Evolutionary conservation across 495 filamentous ascomycete species (phyloP).

Genomic region (Umbilicaria muhlenbergii): DNA sequence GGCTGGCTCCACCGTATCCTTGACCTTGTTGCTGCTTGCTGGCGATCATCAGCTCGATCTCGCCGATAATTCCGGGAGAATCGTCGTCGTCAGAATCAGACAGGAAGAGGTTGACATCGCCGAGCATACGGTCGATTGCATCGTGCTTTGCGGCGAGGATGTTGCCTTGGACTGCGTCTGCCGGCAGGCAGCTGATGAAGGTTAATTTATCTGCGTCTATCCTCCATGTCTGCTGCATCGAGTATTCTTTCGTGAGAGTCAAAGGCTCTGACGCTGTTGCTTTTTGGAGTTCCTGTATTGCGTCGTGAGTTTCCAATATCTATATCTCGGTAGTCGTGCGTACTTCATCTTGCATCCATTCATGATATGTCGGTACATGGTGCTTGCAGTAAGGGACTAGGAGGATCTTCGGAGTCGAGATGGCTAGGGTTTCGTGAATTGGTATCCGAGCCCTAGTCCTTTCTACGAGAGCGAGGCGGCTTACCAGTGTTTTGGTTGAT

Average conservation of each 20-base stretch:
- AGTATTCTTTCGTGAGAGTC: slow-evolving; percentile 62
- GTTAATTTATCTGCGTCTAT: slow-evolving; percentile 42
- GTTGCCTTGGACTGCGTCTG: slow-evolving; percentile 5
- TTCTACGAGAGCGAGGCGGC: background rate
- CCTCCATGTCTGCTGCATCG: slow-evolving; percentile 75
- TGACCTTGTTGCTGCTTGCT: slow-evolving; percentile 34
- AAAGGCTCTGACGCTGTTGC: slow-evolving; percentile 75
- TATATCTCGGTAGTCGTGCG: background rate
- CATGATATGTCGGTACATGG: slow-evolving; percentile 70
- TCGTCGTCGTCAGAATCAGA: slow-evolving; percentile 13
- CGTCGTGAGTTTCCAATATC: background rate
- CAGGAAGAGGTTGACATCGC: slow-evolving; percentile 80
- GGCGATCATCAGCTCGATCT: slow-evolving; percentile 86
- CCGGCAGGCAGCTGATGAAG: slow-evolving; percentile 27
- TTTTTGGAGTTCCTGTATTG: slow-evolving; percentile 52
- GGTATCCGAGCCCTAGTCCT: background rate
- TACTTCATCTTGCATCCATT: slow-evolving; percentile 85
- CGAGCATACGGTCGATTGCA: slow-evolving; percentile 45
- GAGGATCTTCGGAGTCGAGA: slow-evolving; percentile 47
- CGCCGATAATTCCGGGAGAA: slow-evolving; percentile 35
- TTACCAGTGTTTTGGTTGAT: slow-evolving; percentile 28
- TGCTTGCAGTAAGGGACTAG: slow-evolving; percentile 71
- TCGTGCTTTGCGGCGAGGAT: slow-evolving; percentile 29
- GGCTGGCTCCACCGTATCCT: slow-evolving; percentile 49
- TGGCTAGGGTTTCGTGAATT: slow-evolving; percentile 27